Percentiles rank a stretch among this genome's conserved stretches.
Evolutionary conservation across 2,329 filamentous ascomycete species (phyloP).

Genomic region (Thyridium curvatum): DNA sequence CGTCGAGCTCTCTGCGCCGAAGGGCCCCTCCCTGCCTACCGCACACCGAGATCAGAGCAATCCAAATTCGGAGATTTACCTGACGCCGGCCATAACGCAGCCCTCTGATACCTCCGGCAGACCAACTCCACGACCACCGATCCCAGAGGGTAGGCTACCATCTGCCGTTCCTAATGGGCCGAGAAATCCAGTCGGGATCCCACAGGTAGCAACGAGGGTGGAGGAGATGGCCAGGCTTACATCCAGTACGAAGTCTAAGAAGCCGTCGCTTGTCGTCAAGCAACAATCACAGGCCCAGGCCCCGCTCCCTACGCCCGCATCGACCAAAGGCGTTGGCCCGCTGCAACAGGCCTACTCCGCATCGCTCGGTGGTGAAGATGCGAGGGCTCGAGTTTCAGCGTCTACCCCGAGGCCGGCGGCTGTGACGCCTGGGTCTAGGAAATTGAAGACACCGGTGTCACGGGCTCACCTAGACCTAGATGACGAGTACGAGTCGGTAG

Average conservation of each 20-base stretch:
- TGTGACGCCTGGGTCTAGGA: too few species aligned
- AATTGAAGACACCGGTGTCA: too few species aligned
- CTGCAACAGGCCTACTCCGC: conserved; percentile 28
- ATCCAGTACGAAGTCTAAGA: conserved; percentile 35
- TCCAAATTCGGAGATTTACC: too few species aligned
- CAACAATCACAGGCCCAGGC: conserved; percentile 19
- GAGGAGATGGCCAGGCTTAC: conserved; percentile 38
- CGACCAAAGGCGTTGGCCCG: conserved; percentile 20
- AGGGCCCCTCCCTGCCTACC: conserved; percentile 28
- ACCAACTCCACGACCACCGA: too few species aligned
- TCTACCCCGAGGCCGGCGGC: conserved; percentile 6
- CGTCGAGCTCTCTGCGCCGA: conserved; percentile 29
- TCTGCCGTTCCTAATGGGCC: too few species aligned
- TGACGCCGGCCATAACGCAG: too few species aligned
- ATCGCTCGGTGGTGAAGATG: conserved; percentile 18
- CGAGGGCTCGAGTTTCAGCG: conserved; percentile 3
- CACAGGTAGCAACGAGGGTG: conserved; percentile 17
- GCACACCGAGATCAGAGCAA: conserved; percentile 6
- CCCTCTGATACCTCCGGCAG: too few species aligned
- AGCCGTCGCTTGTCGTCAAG: conserved; percentile 35
- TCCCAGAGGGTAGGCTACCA: too few species aligned
- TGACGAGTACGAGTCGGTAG: conserved; percentile 21
- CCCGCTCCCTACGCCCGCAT: conserved; percentile 28
- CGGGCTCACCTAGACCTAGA: conserved; percentile 6
- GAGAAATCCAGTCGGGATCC: not conserved